Conservation (phyloP, 805 yeast species). For the Starmerella cellae region DNA sequence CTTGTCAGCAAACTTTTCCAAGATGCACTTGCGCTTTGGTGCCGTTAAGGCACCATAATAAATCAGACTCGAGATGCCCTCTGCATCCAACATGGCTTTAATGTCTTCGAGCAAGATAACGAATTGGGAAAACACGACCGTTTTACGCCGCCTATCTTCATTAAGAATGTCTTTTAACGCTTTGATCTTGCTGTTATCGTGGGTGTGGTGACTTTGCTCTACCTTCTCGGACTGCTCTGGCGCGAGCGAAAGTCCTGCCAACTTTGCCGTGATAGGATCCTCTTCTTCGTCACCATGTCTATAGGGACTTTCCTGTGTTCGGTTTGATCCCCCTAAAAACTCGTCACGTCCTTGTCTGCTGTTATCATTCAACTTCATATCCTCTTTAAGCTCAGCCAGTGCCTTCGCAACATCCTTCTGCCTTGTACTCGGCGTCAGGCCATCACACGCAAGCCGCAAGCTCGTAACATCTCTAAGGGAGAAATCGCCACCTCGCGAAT, state of each 20-base stretch:
- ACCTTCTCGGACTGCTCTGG: background rate
- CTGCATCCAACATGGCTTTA: conserved; percentile 23
- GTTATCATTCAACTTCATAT: background rate
- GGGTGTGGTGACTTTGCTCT: background rate
- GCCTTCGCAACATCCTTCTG: background rate
- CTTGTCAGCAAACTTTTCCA: conserved; percentile 25
- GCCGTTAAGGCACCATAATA: conserved; percentile 31
- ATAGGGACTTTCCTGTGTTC: background rate
- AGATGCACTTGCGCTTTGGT: conserved; percentile 24
- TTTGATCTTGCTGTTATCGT: conserved; percentile 26
- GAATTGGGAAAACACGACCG: conserved; percentile 37
- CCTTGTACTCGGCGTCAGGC: background rate
- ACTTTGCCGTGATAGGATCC: conserved; percentile 5
- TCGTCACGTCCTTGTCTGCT: background rate
- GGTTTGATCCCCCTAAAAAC: too few species aligned
- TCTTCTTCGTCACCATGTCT: conserved; percentile 4
- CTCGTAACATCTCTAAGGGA: conserved; percentile 8
- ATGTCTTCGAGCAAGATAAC: conserved; percentile 28
- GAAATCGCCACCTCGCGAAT: background rate
- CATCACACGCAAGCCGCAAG: conserved; percentile 18
- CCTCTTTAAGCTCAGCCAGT: background rate
- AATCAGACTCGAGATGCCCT: conserved; percentile 26
- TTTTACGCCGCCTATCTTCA: conserved; percentile 29
- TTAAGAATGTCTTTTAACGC: conserved; percentile 28
- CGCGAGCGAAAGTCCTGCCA: background rate